Percentiles rank a stretch among this genome's conserved stretches.
These are phyloP conservation scores for Ceratocystis papillata DNA, from an alignment of 2,329 filamentous ascomycete species.

Conservation along the genomic window DNA sequence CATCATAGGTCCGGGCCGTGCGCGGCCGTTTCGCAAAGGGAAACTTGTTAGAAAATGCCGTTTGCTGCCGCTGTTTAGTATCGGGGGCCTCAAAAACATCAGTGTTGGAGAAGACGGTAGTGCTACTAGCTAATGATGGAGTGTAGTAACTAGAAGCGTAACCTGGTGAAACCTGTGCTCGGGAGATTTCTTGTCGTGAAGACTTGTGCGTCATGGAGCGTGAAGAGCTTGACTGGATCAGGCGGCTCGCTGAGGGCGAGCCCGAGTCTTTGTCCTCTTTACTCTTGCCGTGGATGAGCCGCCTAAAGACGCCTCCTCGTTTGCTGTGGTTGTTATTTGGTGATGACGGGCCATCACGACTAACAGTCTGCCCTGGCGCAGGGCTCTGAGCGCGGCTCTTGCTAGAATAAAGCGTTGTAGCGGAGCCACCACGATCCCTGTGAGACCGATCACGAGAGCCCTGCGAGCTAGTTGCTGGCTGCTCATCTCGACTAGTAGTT, in stretches of 20 bases:
- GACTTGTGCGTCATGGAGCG: slow-evolving; percentile 38
- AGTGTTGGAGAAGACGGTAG: slow-evolving; percentile 17
- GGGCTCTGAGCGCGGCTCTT: slow-evolving; percentile 64
- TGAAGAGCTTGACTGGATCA: slow-evolving; percentile 17
- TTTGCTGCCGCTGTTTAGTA: slow-evolving; percentile 20
- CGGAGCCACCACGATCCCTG: slow-evolving; percentile 44
- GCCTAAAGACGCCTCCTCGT: slow-evolving; percentile 29
- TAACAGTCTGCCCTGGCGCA: slow-evolving; percentile 58
- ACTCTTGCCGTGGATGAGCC: slow-evolving; percentile 21
- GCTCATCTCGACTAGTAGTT: slow-evolving; percentile 63
- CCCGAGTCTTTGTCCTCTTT: slow-evolving; percentile 19
- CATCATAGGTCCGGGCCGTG: slow-evolving; percentile 40
- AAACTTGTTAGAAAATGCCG: slow-evolving; percentile 50
- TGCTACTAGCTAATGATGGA: slow-evolving; percentile 12
- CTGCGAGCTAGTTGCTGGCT: background rate
- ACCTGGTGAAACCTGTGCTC: slow-evolving; percentile 32
- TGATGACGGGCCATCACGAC: slow-evolving; percentile 34
- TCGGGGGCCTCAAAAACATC: slow-evolving; percentile 25
- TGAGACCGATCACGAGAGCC: slow-evolving; percentile 26
- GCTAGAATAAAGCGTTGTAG: slow-evolving; percentile 37
- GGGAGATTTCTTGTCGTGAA: slow-evolving; percentile 36
- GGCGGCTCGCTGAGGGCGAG: slow-evolving; percentile 28
- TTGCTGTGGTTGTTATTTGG: slow-evolving; percentile 30
- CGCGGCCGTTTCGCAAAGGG: slow-evolving; percentile 50
- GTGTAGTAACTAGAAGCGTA: slow-evolving; percentile 19